Evolutionary conservation across 768 basidiomycete genomes (phyloP), one percentile per base, ranked within the genome.

Genomic region (Phaffia australis): DNA sequence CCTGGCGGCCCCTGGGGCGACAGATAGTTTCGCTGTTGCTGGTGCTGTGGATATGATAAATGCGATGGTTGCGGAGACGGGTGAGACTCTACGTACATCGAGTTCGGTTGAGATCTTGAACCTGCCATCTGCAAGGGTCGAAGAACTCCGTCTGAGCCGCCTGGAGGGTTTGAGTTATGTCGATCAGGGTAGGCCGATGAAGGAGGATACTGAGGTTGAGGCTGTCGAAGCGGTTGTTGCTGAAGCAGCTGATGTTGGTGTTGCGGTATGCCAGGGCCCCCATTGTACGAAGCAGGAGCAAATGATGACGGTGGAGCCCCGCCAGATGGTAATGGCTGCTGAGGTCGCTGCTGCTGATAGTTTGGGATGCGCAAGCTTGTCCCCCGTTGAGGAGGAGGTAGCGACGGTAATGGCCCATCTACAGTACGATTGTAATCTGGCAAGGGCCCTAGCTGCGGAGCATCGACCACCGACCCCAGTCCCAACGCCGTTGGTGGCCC

Each of bases 381-480:
- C 29, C 66, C 60, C 29, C 58, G 60, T 25, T 48, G 50, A 3
- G 66, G 66, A 21, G 60, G 60, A 19, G 66, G 62, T 16, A 56
- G 23, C 9, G 60, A 59, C 21, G 30, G 46, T 6, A 27, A 35
- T 1, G 46, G 25, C 23, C 19, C 9, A 27, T 46, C 25, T 7
- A 1, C 4, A 1, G 59, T 46, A 11, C 6, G 27, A 23, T 29
- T 29, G 42, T 48, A 15, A 16, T 27, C 18, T 25, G 58, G 58
- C 21, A 47, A 16, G 14, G 32, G 59, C 16, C 47, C 35, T 21
- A 30, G 56, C 25, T 27, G 23, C 16, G 58, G 58, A n/a, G n/a
- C 46, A 60, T 27, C 30, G 42, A 49, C 48, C 25, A 21, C 46
- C 29, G 46, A 27, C 30, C 30, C 23, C 27, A 16, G 16, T 61